Base-by-base conservation (phyloP, 2,329 filamentous ascomycete species). In the Raffaelea ambrosiae region DNA sequence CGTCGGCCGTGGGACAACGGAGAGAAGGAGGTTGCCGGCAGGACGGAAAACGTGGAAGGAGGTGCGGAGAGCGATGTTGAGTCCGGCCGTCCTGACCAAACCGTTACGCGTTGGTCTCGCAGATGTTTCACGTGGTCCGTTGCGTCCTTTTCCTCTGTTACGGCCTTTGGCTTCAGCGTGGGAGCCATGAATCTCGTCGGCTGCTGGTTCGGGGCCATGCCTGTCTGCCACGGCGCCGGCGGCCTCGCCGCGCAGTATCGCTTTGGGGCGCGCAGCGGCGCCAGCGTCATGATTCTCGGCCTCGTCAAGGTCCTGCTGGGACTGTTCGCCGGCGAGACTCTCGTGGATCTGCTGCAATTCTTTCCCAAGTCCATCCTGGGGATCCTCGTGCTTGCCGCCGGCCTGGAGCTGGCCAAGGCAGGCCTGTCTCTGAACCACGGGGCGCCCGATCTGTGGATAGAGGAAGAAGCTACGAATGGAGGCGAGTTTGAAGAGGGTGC, bases 181-280 rank as follows among this genome's bases (percentile, higher is more conserved):
- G 83, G 84, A 0, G 58, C 72, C 2, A 94, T 95, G 79, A 97
- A 97, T 61, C 69, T 96, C 3, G 63, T 85, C 1, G 85, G 86
- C 16, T 90, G 87, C 58, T 95, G 88, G 86, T 94, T 95, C 58
- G 90, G 90, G 43, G 86, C 85, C 5, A 97, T 96, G 93, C 93
- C 91, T 3, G 82, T 93, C 4, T 97, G 93, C 60, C 93, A 97
- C 61, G 91, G 91, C 5, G 88, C 88, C 1, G 91, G 91, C 3
- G 91, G 91, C 0, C 71, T 97, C 0, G 93, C 93, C 5, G 93
- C 86, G 0, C 91, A 97, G 62, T 88, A 88, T 63, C 81, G 88
- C 4, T 97, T 97, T 56, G 91, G 91, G 1, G 90, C 91, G 4
- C 82, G 91, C 43, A 94, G 87, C 50, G 91, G 91, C 10, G 81